Evolutionary conservation across 129 eudicot species (phyloP).

Genomic region (Artemisia annua): DNA sequence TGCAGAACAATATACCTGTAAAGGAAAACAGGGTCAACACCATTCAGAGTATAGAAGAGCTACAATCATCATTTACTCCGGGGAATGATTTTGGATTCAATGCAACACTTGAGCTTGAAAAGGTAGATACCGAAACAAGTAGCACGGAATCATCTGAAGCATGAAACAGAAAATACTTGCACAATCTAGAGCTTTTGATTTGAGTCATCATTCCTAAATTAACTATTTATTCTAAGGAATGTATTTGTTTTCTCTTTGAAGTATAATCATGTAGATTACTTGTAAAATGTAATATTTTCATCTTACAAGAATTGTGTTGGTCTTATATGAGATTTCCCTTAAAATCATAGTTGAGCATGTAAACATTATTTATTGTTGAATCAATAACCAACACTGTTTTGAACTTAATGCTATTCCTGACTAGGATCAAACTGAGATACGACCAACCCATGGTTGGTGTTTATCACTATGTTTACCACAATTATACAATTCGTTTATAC

Average conservation of each 20-base stretch:
- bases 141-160: constrained; percentile 22
- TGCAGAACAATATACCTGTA: constrained; percentile 63
- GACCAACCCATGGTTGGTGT: too few relatives aligned
- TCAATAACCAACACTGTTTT: too few relatives aligned
- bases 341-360: not conserved
- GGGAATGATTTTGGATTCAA: constrained; percentile 87
- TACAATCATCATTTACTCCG: constrained; percentile 57
- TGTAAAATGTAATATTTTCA: constrained; percentile 12
- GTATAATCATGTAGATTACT: constrained; percentile 22
- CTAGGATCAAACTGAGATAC: too few relatives aligned
- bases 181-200: constrained; percentile 13
- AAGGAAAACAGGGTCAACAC: constrained; percentile 80
- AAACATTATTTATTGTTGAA: too few relatives aligned
- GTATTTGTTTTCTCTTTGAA: not conserved
- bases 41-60: constrained; percentile 73
- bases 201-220: not conserved
- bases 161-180: constrained; percentile 18
- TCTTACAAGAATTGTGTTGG: not conserved
- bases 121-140: constrained; percentile 31
- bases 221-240: not conserved
- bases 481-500: too few relatives aligned
- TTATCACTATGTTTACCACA: too few relatives aligned
- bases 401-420: too few relatives aligned
- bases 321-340: not conserved
- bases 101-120: constrained; percentile 70